Percentiles rank a stretch among this genome's conserved stretches.
Evolutionary conservation across 1,284 basidiomycete species (phyloP).

Genomic region (Sporisorium exsertum): DNA sequence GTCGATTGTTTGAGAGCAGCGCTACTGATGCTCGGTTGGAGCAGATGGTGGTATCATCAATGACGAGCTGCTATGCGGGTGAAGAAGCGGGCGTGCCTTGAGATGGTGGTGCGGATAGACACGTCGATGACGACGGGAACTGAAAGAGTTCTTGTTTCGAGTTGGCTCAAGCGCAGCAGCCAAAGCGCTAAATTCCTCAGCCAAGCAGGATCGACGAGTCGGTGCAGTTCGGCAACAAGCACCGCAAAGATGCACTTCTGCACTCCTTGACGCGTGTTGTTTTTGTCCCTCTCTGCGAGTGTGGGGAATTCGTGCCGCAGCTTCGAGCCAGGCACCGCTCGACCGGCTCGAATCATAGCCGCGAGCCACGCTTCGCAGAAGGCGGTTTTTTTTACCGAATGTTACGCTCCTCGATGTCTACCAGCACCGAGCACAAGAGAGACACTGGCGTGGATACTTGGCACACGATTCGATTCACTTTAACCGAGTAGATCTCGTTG

Average conservation of each 20-base stretch:
- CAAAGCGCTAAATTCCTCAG: neutral
- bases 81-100: no score
- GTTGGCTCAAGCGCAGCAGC: conserved; percentile 41
- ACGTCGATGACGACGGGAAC: neutral
- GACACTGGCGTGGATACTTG: no score
- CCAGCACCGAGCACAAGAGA: no score
- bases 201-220: neutral
- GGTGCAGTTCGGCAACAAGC: neutral
- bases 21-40: neutral
- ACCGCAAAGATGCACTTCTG: neutral
- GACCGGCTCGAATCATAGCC: conserved; percentile 3
- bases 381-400: no score
- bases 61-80: neutral
- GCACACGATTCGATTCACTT: no score
- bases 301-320: neutral
- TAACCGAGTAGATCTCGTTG: no score
- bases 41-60: neutral
- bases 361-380: neutral
- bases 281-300: neutral
- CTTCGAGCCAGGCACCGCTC: no score
- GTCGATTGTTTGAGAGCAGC: neutral
- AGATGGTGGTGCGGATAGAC: no score
- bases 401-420: no score
- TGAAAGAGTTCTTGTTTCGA: conserved; percentile 10
- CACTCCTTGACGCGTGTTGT: conserved; percentile 7